Base-by-base conservation (phyloP, 805 yeast genomes). In the Limtongia smithiae region DNA sequence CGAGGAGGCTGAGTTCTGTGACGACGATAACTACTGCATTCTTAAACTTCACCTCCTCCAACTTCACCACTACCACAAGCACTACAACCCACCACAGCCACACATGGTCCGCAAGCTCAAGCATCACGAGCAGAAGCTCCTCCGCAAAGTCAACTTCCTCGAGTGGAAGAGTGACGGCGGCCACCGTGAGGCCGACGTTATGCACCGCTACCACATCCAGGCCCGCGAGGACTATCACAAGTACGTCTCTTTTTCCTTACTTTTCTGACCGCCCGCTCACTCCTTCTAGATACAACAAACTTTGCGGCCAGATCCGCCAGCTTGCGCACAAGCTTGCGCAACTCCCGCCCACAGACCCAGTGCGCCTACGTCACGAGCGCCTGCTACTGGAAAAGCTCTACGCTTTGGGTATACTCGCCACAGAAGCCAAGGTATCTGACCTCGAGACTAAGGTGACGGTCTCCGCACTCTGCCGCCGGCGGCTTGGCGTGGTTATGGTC, bases 161-260 rank as follows among this genome's bases (percentile, higher is more conserved):
- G 94, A 93, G 57, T 93, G 97, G 97, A 93, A 93, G 68, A 95
- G 88, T 62, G 98, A 93, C 66, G 82, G 84, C 48, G 88, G 91
- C 27, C 98, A 93, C 68, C 75, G 98, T 60, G 98, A 91, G 61
- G 82, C 95, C n/a, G 91, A 86, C 68, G 95, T 93, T 30, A 93
- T 93, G 95, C 78, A 94, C 60, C 83, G 86, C 46, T 93, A 90
- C 68, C 96, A 91, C 66, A 78, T 93, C 39, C 96, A 89, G 65
- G 85, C 90, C 66, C 79, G 98, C 66, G 96, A 89, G 66, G 99
- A 93, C 67, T 93, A 93, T 66, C 94, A 85, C 67, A 87, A 87
- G 58, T 57, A 40, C 14, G 60, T 27, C n/a, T 7, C 15, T 4
- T 14, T n/a, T 7, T 46, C 20, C 24, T 30, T 27, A 28, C 12